Base-by-base conservation (phyloP, 2,329 filamentous ascomycete genomes). In the Zymoseptoria tritici region DNA sequence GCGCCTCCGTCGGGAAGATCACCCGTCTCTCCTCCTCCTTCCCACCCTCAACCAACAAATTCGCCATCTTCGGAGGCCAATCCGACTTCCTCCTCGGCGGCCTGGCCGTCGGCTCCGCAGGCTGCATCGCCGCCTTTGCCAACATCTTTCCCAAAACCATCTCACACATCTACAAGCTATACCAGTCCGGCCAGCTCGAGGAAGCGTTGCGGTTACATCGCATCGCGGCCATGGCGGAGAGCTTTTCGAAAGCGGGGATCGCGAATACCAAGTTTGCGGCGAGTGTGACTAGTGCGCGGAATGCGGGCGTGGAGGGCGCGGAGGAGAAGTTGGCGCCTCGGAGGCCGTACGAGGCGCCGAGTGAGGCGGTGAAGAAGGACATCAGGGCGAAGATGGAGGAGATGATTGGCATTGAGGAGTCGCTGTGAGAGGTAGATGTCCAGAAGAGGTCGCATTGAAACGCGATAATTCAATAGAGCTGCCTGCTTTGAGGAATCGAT, bases 1-100 rank as follows among this genome's bases (percentile, higher is more conserved):
- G 87, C 68, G 87, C 86, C n/a, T 85, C 84, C 65, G 88, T 89
- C 31, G 87, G 85, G 60, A 90, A 90, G 74, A 81, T 90, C 54
- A 83, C 84, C 3, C 79, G 87, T 8, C 79, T 91, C 3, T 78
- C 80, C 0, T 78, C 80, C 1, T 73, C 75, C 22, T 75, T 81
- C 60, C 22, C n/a, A 13, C 52, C 52, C 22, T 72, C 79, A 0
- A 72, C 80, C 0, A 77, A 81, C 2, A 72, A 79, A 9, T 91
- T 91, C 68, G 82, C 86, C 1, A 82, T 85, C 0, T 90, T 84
- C 67, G 87, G 86, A 0, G 89, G 89, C 0, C 87, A 91, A 74
- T 84, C 83, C 1, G 88, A 91, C 68, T 91, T 89, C 71, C 73
- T 91, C 49, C 75, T 85, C 26, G 81, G 79, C 1, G 82, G 81